Evolutionary conservation across 1,284 basidiomycete species (phyloP).

Genomic region (Boletus albobrunnescens): DNA sequence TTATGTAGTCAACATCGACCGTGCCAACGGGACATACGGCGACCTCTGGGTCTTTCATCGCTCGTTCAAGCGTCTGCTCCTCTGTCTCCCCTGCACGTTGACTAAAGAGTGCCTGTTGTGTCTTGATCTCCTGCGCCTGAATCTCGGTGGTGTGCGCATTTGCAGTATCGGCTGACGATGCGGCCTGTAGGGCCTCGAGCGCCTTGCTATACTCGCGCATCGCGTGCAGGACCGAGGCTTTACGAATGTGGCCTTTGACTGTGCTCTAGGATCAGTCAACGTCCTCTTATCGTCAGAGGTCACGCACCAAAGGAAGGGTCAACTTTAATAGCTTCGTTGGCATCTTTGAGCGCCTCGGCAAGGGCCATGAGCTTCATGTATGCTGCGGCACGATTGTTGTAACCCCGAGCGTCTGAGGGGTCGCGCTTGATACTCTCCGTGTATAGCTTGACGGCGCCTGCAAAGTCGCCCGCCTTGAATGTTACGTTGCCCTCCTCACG

Average conservation of each 20-base stretch:
- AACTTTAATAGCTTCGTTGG: conserved; percentile 88
- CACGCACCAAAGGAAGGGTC: conserved; percentile 78
- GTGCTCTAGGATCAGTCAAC: conserved; percentile 1
- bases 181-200: conserved; percentile 75
- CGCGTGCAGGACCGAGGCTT: conserved; percentile 78
- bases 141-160: conserved; percentile 82
- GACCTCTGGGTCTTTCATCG: conserved; percentile 97
- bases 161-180: conserved; percentile 71
- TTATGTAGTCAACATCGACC: neutral
- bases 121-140: conserved; percentile 72
- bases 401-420: conserved; percentile 85
- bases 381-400: conserved; percentile 96
- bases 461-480: conserved; percentile 93
- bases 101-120: conserved; percentile 75
- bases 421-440: conserved; percentile 96
- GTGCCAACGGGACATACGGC: conserved; percentile 53
- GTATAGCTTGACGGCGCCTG: conserved; percentile 89
- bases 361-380: conserved; percentile 94
- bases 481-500: conserved; percentile 89
- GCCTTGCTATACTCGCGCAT: conserved; percentile 95
- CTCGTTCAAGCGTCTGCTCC: conserved; percentile 88
- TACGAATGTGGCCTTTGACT: conserved; percentile 97
- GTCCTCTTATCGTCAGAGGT: neutral
- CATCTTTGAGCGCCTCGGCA: conserved; percentile 95
- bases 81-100: conserved; percentile 88